These are phyloP conservation scores for Penicillium freii DNA, from an alignment of 2,329 filamentous ascomycete genomes.

Conservation along the genomic window DNA sequence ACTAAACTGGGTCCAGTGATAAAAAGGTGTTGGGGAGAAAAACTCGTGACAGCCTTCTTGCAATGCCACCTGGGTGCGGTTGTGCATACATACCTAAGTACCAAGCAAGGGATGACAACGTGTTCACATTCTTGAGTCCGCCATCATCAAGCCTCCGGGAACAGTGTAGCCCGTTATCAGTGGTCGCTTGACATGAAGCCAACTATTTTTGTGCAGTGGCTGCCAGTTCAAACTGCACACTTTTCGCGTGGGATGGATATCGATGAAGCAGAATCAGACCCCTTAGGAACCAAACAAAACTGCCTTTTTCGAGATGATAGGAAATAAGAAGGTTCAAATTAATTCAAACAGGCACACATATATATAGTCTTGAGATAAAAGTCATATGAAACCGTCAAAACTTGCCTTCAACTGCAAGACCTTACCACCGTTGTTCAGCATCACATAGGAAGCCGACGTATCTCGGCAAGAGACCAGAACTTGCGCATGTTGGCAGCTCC, in stretches of 20 bases:
- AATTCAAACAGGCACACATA: not conserved
- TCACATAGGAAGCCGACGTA: conserved; percentile 67
- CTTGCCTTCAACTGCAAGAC: not conserved
- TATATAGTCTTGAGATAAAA: not conserved
- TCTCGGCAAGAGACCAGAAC: conserved; percentile 77
- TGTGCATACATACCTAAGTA: conserved; percentile 12
- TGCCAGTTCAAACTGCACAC: not conserved
- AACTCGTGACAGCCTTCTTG: not conserved
- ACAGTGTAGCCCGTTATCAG: not conserved
- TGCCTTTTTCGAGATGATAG: not conserved
- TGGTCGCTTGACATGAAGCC: not conserved
- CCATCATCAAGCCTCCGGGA: not conserved
- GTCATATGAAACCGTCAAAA: not conserved
- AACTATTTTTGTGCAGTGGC: not conserved
- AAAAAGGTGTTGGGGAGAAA: not conserved
- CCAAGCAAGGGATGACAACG: conserved; percentile 9
- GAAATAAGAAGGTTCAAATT: not conserved
- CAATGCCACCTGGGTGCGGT: not conserved
- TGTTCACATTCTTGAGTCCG: conserved; percentile 12
- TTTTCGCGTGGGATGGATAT: not conserved
- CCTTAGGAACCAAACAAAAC: not conserved
- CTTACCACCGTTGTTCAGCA: not conserved
- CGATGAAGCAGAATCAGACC: not conserved
- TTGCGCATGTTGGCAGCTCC: conserved; percentile 83
- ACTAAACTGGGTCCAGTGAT: not conserved